Percentiles rank a stretch among this genome's conserved stretches.
phyloP scores from a whole-genome alignment of 2,329 filamentous ascomycete genomes.

The Aspergillus carbonarius region DNA sequence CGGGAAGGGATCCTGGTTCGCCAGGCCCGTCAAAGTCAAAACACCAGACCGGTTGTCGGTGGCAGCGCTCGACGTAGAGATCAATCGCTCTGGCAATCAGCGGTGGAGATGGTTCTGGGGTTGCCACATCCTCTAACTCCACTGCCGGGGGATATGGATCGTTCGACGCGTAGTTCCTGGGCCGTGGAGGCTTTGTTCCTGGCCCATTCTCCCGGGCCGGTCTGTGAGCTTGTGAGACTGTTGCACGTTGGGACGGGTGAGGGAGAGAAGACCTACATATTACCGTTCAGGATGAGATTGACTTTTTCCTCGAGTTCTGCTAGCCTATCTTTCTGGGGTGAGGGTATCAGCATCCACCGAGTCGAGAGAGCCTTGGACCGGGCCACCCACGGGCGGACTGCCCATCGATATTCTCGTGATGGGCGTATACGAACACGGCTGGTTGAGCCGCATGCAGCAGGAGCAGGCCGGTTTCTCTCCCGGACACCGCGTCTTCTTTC shows the following conservation, averaged over 20 bases:
- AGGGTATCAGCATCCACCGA: constrained; percentile 7
- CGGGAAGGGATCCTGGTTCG: constrained; percentile 26
- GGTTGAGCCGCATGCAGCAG: constrained; percentile 51
- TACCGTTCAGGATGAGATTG: constrained; percentile 50
- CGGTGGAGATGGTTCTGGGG: constrained; percentile 21
- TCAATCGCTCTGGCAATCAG: constrained; percentile 29
- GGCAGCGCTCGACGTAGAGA: constrained; percentile 39
- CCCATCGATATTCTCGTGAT: constrained; percentile 38
- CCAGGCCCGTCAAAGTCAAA: constrained; percentile 35
- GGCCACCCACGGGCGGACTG: constrained; percentile 45
- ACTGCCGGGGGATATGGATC: constrained; percentile 24
- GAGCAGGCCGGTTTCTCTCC: constrained; percentile 55
- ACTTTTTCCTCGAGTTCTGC: constrained; percentile 55
- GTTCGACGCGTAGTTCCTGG: constrained; percentile 10
- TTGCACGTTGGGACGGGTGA: not conserved
- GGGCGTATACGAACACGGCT: constrained; percentile 49
- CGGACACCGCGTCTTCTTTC: constrained; percentile 55
- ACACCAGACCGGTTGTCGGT: constrained; percentile 40
- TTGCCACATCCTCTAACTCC: constrained; percentile 25
- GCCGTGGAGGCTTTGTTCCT: not conserved
- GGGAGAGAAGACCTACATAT: constrained; percentile 25
- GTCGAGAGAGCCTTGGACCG: not conserved
- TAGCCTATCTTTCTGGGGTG: constrained; percentile 50
- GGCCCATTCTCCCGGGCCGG: not conserved
- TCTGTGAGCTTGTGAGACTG: not conserved